These are phyloP conservation scores for Echium plantagineum DNA, from an alignment of 257 asterid species.

Conservation along the genomic window DNA sequence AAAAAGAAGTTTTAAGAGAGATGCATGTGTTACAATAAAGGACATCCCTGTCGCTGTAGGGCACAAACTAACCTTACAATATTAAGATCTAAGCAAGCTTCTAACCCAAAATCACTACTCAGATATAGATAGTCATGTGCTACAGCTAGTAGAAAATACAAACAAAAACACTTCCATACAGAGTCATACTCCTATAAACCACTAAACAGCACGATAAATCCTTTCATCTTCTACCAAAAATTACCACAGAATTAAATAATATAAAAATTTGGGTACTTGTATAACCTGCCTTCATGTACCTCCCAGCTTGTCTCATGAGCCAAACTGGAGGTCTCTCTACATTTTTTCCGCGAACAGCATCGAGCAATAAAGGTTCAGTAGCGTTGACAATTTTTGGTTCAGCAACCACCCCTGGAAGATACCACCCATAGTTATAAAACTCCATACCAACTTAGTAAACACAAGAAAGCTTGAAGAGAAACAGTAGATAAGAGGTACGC, in stretches of 20 bases:
- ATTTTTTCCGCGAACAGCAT: constrained; percentile 83
- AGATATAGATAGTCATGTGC: too few species aligned
- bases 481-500: background rate
- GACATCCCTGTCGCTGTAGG: too few species aligned
- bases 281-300: constrained; percentile 99
- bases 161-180: too few species aligned
- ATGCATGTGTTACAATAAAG: too few species aligned
- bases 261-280: background rate
- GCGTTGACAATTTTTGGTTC: constrained; percentile 64
- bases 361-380: constrained; percentile 73
- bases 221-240: too few species aligned
- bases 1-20: too few species aligned
- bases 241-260: background rate
- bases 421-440: constrained; percentile 3
- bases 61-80: too few species aligned
- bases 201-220: too few species aligned
- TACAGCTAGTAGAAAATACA: too few species aligned
- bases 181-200: too few species aligned
- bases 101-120: too few species aligned
- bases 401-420: constrained; percentile 59
- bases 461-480: background rate
- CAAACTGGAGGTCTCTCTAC: constrained; percentile 99
- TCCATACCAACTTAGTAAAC: background rate
- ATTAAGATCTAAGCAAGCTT: too few species aligned
- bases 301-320: constrained; percentile 99